A percentile compares a stretch with the other conserved stretches of the same genome.
These are phyloP conservation scores for Flueggea neowawraea DNA, from an alignment of 441 rosid species.

Conservation along the genomic window DNA sequence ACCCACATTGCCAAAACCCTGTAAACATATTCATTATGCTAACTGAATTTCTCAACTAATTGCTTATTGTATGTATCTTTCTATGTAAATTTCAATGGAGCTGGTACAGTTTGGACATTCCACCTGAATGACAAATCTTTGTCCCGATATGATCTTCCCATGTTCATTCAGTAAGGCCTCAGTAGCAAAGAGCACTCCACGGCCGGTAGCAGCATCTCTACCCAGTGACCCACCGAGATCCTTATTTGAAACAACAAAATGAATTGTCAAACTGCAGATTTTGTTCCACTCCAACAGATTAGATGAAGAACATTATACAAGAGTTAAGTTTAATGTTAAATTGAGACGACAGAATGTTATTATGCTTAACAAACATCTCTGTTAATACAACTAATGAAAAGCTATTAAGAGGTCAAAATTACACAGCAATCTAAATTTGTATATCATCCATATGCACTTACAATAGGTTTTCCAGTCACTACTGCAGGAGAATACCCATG, in stretches of 20 bases:
- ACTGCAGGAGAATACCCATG: constrained; percentile 98
- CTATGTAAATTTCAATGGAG: background rate
- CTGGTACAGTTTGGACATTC: background rate
- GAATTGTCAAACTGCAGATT: constrained; percentile 1
- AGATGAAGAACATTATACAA: too few relatives aligned
- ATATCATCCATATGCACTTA: constrained; percentile 25
- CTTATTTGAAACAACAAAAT: constrained; percentile 29
- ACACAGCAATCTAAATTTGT: background rate
- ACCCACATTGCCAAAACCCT: constrained; percentile 99
- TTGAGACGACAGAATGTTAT: too few relatives aligned
- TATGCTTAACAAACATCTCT: background rate
- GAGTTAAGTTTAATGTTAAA: too few relatives aligned
- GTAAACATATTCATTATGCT: background rate
- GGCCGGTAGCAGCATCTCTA: constrained; percentile 99
- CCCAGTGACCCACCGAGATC: constrained; percentile 99
- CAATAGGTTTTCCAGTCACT: constrained; percentile 94
- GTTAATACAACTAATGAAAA: background rate
- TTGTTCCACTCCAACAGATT: background rate
- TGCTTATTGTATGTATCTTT: too few relatives aligned
- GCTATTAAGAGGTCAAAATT: background rate
- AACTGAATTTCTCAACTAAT: background rate
- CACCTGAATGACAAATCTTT: constrained; percentile 90
- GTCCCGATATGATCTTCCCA: constrained; percentile 67
- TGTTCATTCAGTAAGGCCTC: constrained; percentile 95
- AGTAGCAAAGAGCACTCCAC: constrained; percentile 87